phyloP scores from a whole-genome alignment of 176 grass and related monocot genomes.

The Alloteropsis semialata region DNA sequence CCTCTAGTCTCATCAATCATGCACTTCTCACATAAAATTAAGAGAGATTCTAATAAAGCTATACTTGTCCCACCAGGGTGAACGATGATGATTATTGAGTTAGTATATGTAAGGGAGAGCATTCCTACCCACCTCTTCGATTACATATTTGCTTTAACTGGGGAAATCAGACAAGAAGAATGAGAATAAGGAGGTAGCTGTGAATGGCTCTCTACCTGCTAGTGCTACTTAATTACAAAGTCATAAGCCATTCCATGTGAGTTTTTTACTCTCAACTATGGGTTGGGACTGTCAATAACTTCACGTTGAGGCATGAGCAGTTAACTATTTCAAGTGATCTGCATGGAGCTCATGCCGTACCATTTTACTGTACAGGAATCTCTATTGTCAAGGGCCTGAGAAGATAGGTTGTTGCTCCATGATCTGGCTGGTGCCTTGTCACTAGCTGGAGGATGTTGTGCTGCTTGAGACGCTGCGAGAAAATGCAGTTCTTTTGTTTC shows the following conservation, averaged over 20 bases:
- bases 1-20: too few species aligned
- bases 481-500: not conserved
- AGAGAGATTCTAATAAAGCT: too few species aligned
- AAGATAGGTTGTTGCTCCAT: too few species aligned
- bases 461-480: not conserved
- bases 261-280: not conserved
- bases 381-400: conserved; percentile 49
- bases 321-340: not conserved
- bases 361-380: conserved; percentile 39
- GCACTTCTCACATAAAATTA: too few species aligned
- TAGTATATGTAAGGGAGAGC: too few species aligned
- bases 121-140: too few species aligned
- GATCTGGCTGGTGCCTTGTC: not conserved
- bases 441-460: not conserved
- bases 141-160: conserved; percentile 14
- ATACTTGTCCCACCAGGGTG: too few species aligned
- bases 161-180: too few species aligned
- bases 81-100: too few species aligned
- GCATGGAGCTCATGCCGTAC: not conserved
- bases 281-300: not conserved
- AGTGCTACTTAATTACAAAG: conserved; percentile 36
- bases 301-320: not conserved
- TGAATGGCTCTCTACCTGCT: conserved; percentile 53
- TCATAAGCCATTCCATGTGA: conserved; percentile 56
- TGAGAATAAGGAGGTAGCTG: too few species aligned